Conservation (phyloP, 306 rosid species). For the Elaeagnus macrophylla region DNA sequence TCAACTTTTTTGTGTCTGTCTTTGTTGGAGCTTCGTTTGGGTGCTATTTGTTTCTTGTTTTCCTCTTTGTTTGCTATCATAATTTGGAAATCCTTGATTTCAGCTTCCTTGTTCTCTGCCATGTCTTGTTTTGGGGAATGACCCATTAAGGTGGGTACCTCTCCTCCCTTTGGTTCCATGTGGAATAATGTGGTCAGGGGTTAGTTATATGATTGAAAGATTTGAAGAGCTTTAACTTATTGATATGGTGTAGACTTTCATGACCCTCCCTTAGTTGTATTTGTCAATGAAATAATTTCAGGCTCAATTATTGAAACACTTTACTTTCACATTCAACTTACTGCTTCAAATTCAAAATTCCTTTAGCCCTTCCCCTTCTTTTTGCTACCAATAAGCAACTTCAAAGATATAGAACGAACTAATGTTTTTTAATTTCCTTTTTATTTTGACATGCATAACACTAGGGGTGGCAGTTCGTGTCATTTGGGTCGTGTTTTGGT, state of each 20-base stretch:
- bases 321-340: slow-evolving; percentile 1
- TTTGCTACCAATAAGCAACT: neutral
- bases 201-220: neutral
- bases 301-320: slow-evolving; percentile 9
- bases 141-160: slow-evolving; percentile 26
- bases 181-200: slow-evolving; percentile 16
- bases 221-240: slow-evolving; percentile 12
- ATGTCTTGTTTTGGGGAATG: slow-evolving; percentile 28
- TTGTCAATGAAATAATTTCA: slow-evolving; percentile 14
- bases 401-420: too few relatives aligned
- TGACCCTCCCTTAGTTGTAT: slow-evolving; percentile 11
- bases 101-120: slow-evolving; percentile 41
- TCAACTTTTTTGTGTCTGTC: slow-evolving; percentile 51
- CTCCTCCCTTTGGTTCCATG: slow-evolving; percentile 18
- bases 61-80: slow-evolving; percentile 26
- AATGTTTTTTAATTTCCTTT: too few relatives aligned
- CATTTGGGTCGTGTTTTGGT: too few relatives aligned
- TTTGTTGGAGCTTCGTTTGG: slow-evolving; percentile 37
- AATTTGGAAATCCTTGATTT: slow-evolving; percentile 38
- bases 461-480: too few relatives aligned
- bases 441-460: too few relatives aligned
- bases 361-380: neutral
- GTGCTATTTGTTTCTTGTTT: slow-evolving; percentile 34
- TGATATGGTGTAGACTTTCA: slow-evolving; percentile 2
- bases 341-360: too few relatives aligned